Evolutionary conservation across 2,329 filamentous ascomycete species (phyloP).

Genomic region (Colletotrichum endophyticum): DNA sequence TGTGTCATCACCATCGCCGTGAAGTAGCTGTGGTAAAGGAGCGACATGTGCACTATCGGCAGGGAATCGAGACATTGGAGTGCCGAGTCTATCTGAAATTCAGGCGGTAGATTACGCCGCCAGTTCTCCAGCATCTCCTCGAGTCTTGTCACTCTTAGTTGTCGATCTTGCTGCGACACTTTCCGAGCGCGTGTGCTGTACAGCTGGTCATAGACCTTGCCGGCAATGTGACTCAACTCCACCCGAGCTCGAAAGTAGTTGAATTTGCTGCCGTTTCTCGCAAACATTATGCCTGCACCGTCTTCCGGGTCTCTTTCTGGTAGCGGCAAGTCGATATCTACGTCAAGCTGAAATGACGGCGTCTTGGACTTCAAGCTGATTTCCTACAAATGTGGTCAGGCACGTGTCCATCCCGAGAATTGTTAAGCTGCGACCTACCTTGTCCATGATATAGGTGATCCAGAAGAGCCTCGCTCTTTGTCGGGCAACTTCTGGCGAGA

Average conservation of each 20-base stretch:
- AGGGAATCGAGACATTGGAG: conserved; percentile 25
- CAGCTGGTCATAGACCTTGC: conserved; percentile 44
- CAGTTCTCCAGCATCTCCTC: conserved; percentile 40
- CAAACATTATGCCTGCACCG: conserved; percentile 36
- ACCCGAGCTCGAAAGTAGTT: conserved; percentile 44
- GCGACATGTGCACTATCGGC: conserved; percentile 35
- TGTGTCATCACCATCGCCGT: conserved; percentile 40
- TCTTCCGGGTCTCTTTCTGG: conserved; percentile 33
- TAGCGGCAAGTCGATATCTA: conserved; percentile 44
- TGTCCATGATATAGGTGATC: conserved; percentile 45
- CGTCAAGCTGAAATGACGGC: conserved; percentile 42
- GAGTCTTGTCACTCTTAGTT: conserved; percentile 29
- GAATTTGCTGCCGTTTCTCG: conserved; percentile 37
- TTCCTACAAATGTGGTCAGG: conserved; percentile 25
- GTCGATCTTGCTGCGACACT: conserved; percentile 31
- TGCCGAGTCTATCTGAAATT: conserved; percentile 39
- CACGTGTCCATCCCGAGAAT: no score
- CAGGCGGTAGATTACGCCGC: conserved; percentile 35
- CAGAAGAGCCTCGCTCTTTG: conserved; percentile 44
- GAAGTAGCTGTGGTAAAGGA: conserved; percentile 41
- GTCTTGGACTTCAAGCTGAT: conserved; percentile 40
- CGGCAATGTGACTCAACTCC: conserved; percentile 44
- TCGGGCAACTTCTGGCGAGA: conserved; percentile 32
- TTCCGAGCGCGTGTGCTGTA: conserved; percentile 28
- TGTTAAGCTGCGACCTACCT: conserved; percentile 26